Evolutionary conservation across 148 eudicot species (phyloP).

Genomic region (Silene uniflora): DNA sequence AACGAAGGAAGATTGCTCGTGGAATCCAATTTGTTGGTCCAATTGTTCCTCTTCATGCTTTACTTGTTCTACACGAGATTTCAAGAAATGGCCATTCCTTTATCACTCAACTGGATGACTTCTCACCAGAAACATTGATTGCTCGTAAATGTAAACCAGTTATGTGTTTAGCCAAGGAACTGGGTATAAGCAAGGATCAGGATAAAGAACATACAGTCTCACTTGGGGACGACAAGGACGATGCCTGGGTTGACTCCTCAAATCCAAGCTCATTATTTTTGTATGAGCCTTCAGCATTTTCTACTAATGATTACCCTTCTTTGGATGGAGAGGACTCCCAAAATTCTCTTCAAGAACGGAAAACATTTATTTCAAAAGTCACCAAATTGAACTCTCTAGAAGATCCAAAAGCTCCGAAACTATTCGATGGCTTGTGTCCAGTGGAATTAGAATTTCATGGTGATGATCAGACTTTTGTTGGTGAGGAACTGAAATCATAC

Average conservation of each 20-base stretch:
- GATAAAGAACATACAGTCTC: slow-evolving; percentile 41
- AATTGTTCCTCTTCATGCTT: slow-evolving; percentile 52
- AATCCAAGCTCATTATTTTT: slow-evolving; percentile 26
- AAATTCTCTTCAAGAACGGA: slow-evolving; percentile 21
- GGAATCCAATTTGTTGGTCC: slow-evolving; percentile 59
- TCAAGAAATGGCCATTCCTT: slow-evolving; percentile 26
- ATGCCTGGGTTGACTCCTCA: slow-evolving; percentile 23
- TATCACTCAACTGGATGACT: slow-evolving; percentile 27
- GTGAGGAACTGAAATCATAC: slow-evolving; percentile 4
- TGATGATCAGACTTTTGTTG: not conserved
- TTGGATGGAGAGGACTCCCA: slow-evolving; percentile 15
- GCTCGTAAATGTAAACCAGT: slow-evolving; percentile 41
- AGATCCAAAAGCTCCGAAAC: slow-evolving; percentile 8
- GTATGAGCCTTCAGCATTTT: slow-evolving; percentile 39
- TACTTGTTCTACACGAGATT: slow-evolving; percentile 42
- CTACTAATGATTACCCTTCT: slow-evolving; percentile 18
- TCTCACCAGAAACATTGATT: slow-evolving; percentile 40
- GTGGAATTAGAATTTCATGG: slow-evolving; percentile 11
- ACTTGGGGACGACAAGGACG: slow-evolving; percentile 53
- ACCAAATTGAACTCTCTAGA: slow-evolving; percentile 17
- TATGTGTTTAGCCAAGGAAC: slow-evolving; percentile 31
- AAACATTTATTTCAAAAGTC: slow-evolving; percentile 29
- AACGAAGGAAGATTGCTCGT: slow-evolving; percentile 39
- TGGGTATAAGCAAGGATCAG: slow-evolving; percentile 20
- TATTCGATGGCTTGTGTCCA: slow-evolving; percentile 23